Percentiles rank a stretch among this genome's conserved stretches.
phyloP scores from a whole-genome alignment of 441 rosid species.

The Kokia cookei region DNA sequence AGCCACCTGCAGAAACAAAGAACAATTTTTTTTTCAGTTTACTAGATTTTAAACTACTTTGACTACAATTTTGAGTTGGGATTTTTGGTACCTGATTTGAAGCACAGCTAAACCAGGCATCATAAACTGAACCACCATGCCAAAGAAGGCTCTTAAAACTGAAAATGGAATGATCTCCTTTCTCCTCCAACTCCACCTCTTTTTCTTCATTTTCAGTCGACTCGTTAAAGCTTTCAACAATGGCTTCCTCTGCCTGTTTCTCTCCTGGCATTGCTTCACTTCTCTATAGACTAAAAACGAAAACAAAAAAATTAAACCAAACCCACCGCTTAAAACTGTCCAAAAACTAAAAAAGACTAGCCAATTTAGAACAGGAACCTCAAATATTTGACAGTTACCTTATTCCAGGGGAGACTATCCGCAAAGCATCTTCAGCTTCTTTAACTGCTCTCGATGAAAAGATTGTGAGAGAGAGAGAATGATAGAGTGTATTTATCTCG shows the following conservation, averaged over 20 bases:
- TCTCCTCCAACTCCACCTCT: conserved; percentile 21
- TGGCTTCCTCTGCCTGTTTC: conserved; percentile 57
- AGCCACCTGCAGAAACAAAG: conserved; percentile 38
- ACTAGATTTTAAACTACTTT: neutral
- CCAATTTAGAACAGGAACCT: neutral
- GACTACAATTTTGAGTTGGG: neutral
- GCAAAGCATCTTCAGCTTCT: conserved; percentile 12
- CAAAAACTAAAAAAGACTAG: neutral
- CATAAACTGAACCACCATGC: conserved; percentile 61
- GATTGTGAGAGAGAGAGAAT: neutral
- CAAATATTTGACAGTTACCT: neutral
- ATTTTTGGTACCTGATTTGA: conserved; percentile 41
- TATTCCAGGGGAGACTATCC: neutral
- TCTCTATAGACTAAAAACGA: conserved; percentile 18
- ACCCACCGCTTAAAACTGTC: conserved; percentile 9
- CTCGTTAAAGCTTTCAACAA: conserved; percentile 44
- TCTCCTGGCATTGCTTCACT: conserved; percentile 22
- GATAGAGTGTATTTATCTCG: conserved; percentile 5
- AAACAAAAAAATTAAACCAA: conserved; percentile 8
- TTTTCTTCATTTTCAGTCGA: conserved; percentile 17
- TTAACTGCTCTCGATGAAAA: conserved; percentile 7
- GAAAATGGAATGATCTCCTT: conserved; percentile 15
- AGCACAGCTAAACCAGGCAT: conserved; percentile 66
- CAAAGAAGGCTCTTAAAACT: conserved; percentile 43
- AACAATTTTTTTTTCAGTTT: neutral